Percentiles rank a stretch among this genome's conserved stretches.
Evolutionary conservation across 192 early-diverging fungal genomes (phyloP).

Genomic region (Entomortierella lignicola): DNA sequence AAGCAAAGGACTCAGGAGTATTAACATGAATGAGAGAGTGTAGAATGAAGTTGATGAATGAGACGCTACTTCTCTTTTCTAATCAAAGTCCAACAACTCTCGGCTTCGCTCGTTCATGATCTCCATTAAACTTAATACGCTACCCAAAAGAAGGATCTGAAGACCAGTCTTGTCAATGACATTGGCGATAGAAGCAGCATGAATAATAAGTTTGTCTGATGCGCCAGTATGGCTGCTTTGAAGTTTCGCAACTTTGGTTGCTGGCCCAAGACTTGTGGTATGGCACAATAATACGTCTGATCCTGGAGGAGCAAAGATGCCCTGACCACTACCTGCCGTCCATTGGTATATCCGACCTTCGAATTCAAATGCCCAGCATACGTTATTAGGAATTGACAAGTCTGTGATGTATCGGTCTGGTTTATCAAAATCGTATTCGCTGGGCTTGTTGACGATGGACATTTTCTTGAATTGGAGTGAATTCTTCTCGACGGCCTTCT

Average conservation of each 20-base stretch:
- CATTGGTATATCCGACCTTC: constrained; percentile 49
- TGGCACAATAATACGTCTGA: constrained; percentile 41
- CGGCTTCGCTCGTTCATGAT: constrained; percentile 49
- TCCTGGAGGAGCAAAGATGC: constrained; percentile 35
- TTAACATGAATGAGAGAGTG: neutral
- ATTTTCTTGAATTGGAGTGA: constrained; percentile 30
- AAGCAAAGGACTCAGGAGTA: neutral
- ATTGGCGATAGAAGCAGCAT: constrained; percentile 14
- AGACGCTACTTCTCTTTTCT: neutral
- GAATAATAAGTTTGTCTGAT: constrained; percentile 37
- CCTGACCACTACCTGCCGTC: constrained; percentile 40
- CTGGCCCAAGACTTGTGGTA: constrained; percentile 37
- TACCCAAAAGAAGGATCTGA: constrained; percentile 31
- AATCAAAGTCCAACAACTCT: constrained; percentile 47
- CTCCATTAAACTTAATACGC: constrained; percentile 47
- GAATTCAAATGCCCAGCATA: constrained; percentile 52
- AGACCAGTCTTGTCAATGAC: constrained; percentile 45
- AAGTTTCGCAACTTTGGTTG: constrained; percentile 37
- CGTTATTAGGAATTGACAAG: neutral
- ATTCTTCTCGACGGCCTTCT: constrained; percentile 53
- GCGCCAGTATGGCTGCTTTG: constrained; percentile 47
- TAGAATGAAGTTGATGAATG: neutral
- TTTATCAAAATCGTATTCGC: constrained; percentile 25
- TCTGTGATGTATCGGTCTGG: constrained; percentile 3
- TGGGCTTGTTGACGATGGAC: constrained; percentile 1